phyloP scores from a whole-genome alignment of 768 basidiomycete genomes.

The Tremella fuciformis region DNA sequence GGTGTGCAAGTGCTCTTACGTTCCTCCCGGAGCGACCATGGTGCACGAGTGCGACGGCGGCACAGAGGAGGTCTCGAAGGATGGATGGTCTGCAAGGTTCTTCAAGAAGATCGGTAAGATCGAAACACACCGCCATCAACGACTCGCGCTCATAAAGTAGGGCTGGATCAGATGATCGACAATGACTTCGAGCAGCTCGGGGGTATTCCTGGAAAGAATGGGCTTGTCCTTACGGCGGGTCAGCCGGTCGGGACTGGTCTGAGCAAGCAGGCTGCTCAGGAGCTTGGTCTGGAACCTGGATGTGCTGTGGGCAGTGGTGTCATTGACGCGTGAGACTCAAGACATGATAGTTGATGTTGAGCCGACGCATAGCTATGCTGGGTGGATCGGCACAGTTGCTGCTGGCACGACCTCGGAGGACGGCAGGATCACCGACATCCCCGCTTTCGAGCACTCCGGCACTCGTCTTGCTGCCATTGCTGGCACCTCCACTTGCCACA shows the following conservation, averaged over 20 bases:
- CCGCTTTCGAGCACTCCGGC: slow-evolving; percentile 69
- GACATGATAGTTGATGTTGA: background rate
- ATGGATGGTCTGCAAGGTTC: slow-evolving; percentile 86
- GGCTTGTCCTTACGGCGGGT: slow-evolving; percentile 68
- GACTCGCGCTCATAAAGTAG: slow-evolving; percentile 20
- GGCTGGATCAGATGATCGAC: slow-evolving; percentile 53
- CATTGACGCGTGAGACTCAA: slow-evolving; percentile 78
- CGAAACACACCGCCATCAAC: background rate
- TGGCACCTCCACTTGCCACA: slow-evolving; percentile 93
- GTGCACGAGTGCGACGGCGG: slow-evolving; percentile 45
- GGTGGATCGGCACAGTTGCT: slow-evolving; percentile 94
- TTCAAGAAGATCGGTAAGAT: slow-evolving; percentile 75
- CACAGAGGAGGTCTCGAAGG: slow-evolving; percentile 53
- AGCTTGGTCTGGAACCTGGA: slow-evolving; percentile 78
- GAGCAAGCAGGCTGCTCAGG: slow-evolving; percentile 70
- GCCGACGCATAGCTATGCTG: slow-evolving; percentile 62
- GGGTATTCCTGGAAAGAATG: slow-evolving; percentile 59
- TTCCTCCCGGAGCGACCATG: slow-evolving; percentile 60
- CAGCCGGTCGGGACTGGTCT: slow-evolving; percentile 82
- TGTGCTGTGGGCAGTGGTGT: slow-evolving; percentile 91
- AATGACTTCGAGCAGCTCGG: slow-evolving; percentile 74
- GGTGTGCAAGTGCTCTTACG: slow-evolving; percentile 92
- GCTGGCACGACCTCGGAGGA: slow-evolving; percentile 58
- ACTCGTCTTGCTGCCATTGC: slow-evolving; percentile 87
- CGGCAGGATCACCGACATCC: slow-evolving; percentile 56